Base-by-base conservation (phyloP, 305 asterid genomes). In the Solanum chacoense region DNA sequence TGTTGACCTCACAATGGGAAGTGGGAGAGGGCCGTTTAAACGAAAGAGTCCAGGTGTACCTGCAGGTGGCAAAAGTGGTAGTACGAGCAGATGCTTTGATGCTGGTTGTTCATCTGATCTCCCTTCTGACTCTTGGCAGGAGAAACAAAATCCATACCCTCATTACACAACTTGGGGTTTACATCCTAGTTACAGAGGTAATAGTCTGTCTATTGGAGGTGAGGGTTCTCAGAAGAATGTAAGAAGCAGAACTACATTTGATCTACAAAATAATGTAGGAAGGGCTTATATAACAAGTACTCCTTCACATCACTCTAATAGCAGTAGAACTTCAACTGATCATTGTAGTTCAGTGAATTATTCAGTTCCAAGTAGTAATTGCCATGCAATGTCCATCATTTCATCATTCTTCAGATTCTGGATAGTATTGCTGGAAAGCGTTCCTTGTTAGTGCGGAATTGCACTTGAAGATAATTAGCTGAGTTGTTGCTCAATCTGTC, bases 31-130 rank as follows among this genome's bases (percentile, higher is more conserved):
- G 79, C 91, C 91, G 32, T 92, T 90, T 92, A 95, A 95, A 91
- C 91, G 96, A n/a, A 96, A 95, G 92, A 91, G 93, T 91, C 95
- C 94, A 12, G 89, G 94, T 87, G 71, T 88, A 87, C 94, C 93
- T 87, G 93, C 92, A 65, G 85, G 92, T 84, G 89, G 92, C 86
- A 95, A 93, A 88, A 89, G 94, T 86, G 95, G 95, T 76, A 92
- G 94, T 89, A 90, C 94, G 28, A 93, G 95, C 92, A 93, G 94
- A 89, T 93, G 88, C 88, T 91, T 89, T 79, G 95, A 94, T 86
- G 92, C 83, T 67, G 98, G 95, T 90, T 93, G 97, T 90, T 95
- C 98, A 67, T 95, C 96, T 42, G 92, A 90, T 90, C 88, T 93
- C 72, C 91, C 96, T 71, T 87, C 92, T 65, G 95, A 93, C 69